phyloP scores from a whole-genome alignment of 2,329 filamentous ascomycete genomes.

The Apiospora aurea region DNA sequence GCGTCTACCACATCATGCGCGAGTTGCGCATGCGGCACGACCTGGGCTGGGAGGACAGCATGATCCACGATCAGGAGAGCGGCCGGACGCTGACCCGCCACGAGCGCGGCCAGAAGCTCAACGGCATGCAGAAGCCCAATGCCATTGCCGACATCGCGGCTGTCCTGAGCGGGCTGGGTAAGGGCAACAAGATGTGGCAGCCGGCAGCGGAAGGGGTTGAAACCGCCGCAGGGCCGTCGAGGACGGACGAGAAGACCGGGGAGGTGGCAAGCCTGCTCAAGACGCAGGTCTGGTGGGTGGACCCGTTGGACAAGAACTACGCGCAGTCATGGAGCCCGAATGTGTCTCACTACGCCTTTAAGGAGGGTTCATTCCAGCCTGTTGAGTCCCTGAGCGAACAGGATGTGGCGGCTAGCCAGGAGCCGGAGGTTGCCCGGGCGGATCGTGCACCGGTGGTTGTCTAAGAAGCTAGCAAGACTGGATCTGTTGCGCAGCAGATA shows the following conservation, averaged over 20 bases:
- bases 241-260: constrained; percentile 26
- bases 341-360: constrained; percentile 51
- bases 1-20: constrained; percentile 68
- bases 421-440: background rate
- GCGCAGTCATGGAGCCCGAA: constrained; percentile 60
- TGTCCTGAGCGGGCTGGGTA: constrained; percentile 59
- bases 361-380: constrained; percentile 22
- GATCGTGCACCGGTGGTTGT: constrained; percentile 2
- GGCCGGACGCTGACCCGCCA: constrained; percentile 42
- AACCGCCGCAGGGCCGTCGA: constrained; percentile 33
- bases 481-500: background rate
- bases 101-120: constrained; percentile 60
- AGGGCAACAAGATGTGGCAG: constrained; percentile 56
- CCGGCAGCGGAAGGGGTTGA: constrained; percentile 28
- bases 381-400: background rate
- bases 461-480: constrained; percentile 2
- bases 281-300: constrained; percentile 60
- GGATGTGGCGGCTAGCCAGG: background rate
- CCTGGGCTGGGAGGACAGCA: constrained; percentile 62
- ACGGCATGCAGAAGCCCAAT: constrained; percentile 65
- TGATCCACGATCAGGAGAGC: constrained; percentile 49
- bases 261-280: constrained; percentile 41
- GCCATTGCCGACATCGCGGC: constrained; percentile 69
- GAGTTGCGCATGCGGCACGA: constrained; percentile 70
- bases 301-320: constrained; percentile 54